Evolutionary conservation across 176 grass and related monocot genomes (phyloP).

Genomic region (Musa beccarii): DNA sequence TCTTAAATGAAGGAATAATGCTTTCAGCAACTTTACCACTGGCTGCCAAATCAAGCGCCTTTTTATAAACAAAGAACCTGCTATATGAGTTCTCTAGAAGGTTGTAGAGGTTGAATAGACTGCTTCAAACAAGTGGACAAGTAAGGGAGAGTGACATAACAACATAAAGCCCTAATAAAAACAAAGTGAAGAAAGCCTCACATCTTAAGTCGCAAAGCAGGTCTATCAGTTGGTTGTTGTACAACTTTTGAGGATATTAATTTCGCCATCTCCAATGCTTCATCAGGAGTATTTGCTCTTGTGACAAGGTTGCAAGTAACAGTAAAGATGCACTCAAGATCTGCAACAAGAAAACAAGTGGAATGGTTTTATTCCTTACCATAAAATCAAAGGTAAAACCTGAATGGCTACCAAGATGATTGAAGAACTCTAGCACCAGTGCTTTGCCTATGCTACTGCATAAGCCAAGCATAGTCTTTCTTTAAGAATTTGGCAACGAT

Average conservation of each 20-base stretch:
- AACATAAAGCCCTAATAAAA: neutral
- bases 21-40: conserved; percentile 51
- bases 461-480: too few species aligned
- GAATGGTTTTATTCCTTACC: neutral
- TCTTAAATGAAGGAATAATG: conserved; percentile 70
- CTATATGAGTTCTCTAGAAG: conserved; percentile 48
- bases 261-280: conserved; percentile 67
- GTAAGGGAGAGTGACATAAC: neutral
- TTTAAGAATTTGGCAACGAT: too few species aligned
- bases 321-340: conserved; percentile 80
- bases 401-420: too few species aligned
- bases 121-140: conserved; percentile 18
- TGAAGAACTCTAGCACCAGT: too few species aligned
- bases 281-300: conserved; percentile 48
- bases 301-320: conserved; percentile 85
- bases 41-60: conserved; percentile 55
- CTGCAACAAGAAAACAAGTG: conserved; percentile 23
- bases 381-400: neutral
- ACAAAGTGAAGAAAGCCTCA: conserved; percentile 9
- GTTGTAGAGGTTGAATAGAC: conserved; percentile 81
- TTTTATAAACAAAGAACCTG: conserved; percentile 66
- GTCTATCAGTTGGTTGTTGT: conserved; percentile 55
- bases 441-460: too few species aligned
- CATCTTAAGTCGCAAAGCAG: conserved; percentile 69
- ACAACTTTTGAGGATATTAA: conserved; percentile 68